Percentiles rank a stretch among this genome's conserved stretches.
phyloP scores from a whole-genome alignment of 495 filamentous ascomycete genomes.

The Trichoderma orchidacearum region DNA sequence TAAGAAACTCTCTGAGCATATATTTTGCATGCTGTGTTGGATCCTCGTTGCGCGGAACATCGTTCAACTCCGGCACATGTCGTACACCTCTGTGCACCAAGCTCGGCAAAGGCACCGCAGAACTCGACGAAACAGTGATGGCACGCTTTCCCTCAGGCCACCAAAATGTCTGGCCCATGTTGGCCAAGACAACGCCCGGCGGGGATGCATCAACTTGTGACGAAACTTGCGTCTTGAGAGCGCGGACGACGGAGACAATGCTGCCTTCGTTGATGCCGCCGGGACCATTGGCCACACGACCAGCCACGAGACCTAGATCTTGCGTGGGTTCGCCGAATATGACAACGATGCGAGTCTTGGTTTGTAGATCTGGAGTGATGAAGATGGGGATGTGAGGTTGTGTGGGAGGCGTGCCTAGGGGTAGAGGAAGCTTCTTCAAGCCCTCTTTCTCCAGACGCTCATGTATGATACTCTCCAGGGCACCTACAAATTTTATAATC shows the following conservation, averaged over 20 bases:
- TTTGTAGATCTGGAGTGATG: slow-evolving; percentile 38
- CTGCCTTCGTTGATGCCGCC: slow-evolving; percentile 55
- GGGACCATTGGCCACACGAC: slow-evolving; percentile 42
- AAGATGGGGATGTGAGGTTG: slow-evolving; percentile 57
- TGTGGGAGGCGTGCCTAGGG: slow-evolving; percentile 25
- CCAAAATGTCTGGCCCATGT: slow-evolving; percentile 59
- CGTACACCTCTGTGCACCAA: slow-evolving; percentile 32
- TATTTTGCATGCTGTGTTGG: slow-evolving; percentile 42
- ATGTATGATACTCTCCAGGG: slow-evolving; percentile 44
- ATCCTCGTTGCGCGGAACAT: slow-evolving; percentile 37
- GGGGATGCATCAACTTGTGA: slow-evolving; percentile 14
- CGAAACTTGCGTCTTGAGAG: slow-evolving; percentile 22
- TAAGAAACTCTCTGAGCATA: slow-evolving; percentile 50
- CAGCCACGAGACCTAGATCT: slow-evolving; percentile 62
- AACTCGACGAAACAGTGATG: slow-evolving; percentile 40
- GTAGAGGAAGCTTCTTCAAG: slow-evolving; percentile 44
- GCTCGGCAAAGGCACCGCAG: slow-evolving; percentile 36
- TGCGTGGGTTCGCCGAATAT: slow-evolving; percentile 57
- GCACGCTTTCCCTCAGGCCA: slow-evolving; percentile 40
- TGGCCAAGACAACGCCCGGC: slow-evolving; percentile 52
- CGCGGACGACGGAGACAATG: slow-evolving; percentile 44
- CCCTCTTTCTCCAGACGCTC: slow-evolving; percentile 45
- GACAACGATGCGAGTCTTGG: slow-evolving; percentile 54
- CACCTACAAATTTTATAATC: slow-evolving; percentile 27
- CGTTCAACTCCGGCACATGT: slow-evolving; percentile 33